Base-by-base conservation (phyloP, 805 yeast species). In the Ogataea siamensis region DNA sequence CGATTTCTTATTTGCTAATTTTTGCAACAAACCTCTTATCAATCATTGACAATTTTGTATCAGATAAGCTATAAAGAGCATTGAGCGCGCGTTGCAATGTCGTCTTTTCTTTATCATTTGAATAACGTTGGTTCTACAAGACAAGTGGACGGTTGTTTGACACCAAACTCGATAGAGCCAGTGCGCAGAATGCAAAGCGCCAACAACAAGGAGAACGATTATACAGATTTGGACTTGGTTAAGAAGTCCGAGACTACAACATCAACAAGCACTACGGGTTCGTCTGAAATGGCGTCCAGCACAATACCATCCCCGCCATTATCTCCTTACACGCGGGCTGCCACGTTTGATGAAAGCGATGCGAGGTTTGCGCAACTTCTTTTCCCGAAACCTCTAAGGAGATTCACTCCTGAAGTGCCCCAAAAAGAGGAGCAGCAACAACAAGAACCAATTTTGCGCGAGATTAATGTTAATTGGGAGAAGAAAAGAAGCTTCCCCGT, bases 401-500 rank as follows among this genome's bases (percentile, higher is more conserved):
- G 31, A 25, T 30, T 34, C 25, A 43, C 38, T 28, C 42, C 42
- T 28, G 22, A 26, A 15, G 26, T 29, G 15, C 39, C 42, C 14
- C 47, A 36, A 3, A 34, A 36, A 15, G 37, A 49, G 21, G 45
- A 36, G 15, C 36, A 47, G 18, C 19, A 36, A 30, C 31, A 34
- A 7, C 17, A 37, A 19, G 33, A 38, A 26, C 23, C 19, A 6
- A 11, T n/a, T 18, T 12, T 24, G 10, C 41, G 34, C 17, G 34
- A 21, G 20, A 26, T 21, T 10, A 23, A 40, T 17, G 25, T 28
- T 17, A 35, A 24, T 22, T 21, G 21, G 26, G 37, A 36, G 11
- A 43, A 41, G 28, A 52, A 42, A 28, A 43, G 46, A 37, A 46
- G 43, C 52, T 77, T 73, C 58, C 78, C 77, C 39, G 46, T 77